Evolutionary conservation across 192 early-diverging fungal species (phyloP), one percentile per base, ranked within the genome.

Genomic region (Pilaira anomala): DNA sequence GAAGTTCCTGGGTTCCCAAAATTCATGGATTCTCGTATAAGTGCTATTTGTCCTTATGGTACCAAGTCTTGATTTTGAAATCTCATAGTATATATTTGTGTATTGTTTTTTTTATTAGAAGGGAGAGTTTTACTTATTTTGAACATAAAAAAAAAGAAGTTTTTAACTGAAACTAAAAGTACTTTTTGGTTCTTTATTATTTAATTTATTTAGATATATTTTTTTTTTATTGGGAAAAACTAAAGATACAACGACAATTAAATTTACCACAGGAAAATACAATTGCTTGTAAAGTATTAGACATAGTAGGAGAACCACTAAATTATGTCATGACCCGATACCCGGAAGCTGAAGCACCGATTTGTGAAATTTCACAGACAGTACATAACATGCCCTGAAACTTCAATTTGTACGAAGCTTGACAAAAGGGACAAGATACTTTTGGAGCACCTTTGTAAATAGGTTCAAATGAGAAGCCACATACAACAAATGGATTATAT

Each of bases 401-500:
- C 67, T 96, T 89, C 24, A 93, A 91, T 71, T 90, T 88, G 77
- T 88, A 96, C 12, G 88, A 80, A 3, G 95, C 87, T 25, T 83
- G 78, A 77, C 96, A 98, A 80, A 88, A 97, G 18, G 93, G 86
- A 86, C 97, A 99, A 42, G 83, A 73, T 12, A 86, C 82, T 6
- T 78, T 76, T 8, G 93, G 85, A 41, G 87, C 90, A 46, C 94
- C 95, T 44, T 83, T 82, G 80, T 95, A 92, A 62, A 99, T 98
- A 6, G 97, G 94, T 30, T 88, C 83, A 65, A 85, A 91, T 25
- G 93, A 89, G 33, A 83, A 80, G 12, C 81, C 91, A 69, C 96
- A 98, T 3, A 95, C 76, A 2, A 88, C 87, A 71, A 97, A 96
- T 56, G 96, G 93, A 71, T 95, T 98, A 82, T 91, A 94, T 71